These are phyloP conservation scores for Apiotrichum montevideense DNA, from an alignment of 1,284 basidiomycete genomes.

Conservation along the genomic window DNA sequence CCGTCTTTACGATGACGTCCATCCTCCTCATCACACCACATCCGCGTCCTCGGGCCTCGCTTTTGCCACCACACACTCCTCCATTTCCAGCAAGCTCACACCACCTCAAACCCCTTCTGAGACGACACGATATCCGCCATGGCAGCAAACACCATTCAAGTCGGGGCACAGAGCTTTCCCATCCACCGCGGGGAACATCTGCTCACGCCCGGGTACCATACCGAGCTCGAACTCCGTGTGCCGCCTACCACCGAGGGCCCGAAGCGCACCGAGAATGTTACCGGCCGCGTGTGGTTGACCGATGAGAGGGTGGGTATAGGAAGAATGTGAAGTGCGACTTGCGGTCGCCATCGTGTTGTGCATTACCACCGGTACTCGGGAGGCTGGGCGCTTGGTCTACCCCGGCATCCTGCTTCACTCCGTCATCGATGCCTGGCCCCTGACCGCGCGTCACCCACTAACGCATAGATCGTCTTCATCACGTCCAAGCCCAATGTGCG, in stretches of 20 bases:
- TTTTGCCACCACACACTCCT: background rate
- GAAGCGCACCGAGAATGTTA: constrained; percentile 30
- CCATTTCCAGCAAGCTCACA: background rate
- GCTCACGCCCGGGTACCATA: constrained; percentile 24
- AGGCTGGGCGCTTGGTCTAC: too few species aligned
- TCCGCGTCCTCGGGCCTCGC: too few species aligned
- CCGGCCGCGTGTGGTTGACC: constrained; percentile 37
- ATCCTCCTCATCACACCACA: too few species aligned
- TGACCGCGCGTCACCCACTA: background rate
- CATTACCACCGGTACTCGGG: too few species aligned
- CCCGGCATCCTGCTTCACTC: background rate
- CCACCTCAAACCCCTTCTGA: background rate
- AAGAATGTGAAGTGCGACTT: background rate
- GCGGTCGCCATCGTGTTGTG: background rate
- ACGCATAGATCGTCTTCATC: constrained; percentile 25
- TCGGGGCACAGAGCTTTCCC: constrained; percentile 6
- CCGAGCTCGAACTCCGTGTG: constrained; percentile 34
- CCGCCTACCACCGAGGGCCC: constrained; percentile 40
- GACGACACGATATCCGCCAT: constrained; percentile 2
- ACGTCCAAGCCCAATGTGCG: background rate
- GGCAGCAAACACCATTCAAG: constrained; percentile 13
- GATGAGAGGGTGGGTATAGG: constrained; percentile 31
- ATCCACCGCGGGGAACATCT: constrained; percentile 26
- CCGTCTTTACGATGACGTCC: too few species aligned
- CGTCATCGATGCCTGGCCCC: background rate